Base-by-base conservation (phyloP, 1,284 basidiomycete genomes). In the Naganishia sp. region DNA sequence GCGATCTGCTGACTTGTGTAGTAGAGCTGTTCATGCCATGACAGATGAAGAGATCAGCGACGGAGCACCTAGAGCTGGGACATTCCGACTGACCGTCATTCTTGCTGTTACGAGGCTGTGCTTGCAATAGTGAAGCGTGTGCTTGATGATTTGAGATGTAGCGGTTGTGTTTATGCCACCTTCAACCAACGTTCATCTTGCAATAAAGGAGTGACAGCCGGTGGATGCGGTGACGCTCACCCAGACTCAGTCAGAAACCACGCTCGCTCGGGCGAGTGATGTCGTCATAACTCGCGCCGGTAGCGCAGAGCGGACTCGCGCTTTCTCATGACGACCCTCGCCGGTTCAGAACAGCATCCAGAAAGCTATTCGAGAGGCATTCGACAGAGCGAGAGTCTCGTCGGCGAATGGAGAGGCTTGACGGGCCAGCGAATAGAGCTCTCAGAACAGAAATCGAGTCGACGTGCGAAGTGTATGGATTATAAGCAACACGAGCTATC, bases 1-100 rank as follows among this genome's bases (percentile, higher is more conserved):
- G 13, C 36, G 13, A 3, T 10, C 6, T 16, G 54, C 61, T 55
- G 9, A 64, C 61, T 54, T 4, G 61, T 64, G 61, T 64, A 64
- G 15, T 64, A 64, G 44, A 64, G 61, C 61, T 64, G 15, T 48
- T 21, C 7, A n/a, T 18, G 11, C 16, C 18, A 54, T 63, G 10
- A 4, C n/a, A 7, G 21, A 15, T 28, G 43, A 44, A 18, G 25
- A 10, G 13, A 42, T 64, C 25, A 55, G 52, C 42, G 31, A 39
- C 36, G 36, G 6, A 39, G 13, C 36, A 6, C 36, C 13, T 39
- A 7, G 13, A 7, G 36, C 36, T 2, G 4, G 36, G 2, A 7
- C 4, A 39, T 18, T 13, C 7, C 46, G 5, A 52, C 59, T 61
- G 2, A 61, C 59, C 13, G 59, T 61, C 59, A 61, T 61, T 39